Percentiles rank a stretch among this genome's conserved stretches.
These are phyloP conservation scores for Imleria badia DNA, from an alignment of 768 basidiomycete species.

Conservation along the genomic window DNA sequence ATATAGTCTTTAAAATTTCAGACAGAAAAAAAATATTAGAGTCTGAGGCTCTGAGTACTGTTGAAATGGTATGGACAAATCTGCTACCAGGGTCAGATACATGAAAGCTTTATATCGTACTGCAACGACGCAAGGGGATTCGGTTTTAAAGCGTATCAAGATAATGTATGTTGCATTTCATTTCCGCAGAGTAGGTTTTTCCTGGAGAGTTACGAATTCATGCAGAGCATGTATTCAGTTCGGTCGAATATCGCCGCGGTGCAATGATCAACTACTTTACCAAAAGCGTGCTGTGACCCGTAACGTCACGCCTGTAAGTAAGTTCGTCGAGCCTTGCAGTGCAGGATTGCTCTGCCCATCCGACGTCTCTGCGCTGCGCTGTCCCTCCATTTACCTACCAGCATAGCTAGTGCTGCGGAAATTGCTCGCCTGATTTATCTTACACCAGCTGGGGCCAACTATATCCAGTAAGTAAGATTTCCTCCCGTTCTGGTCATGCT, in stretches of 20 bases:
- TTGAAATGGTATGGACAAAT: neutral
- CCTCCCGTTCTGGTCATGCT: slow-evolving; percentile 1
- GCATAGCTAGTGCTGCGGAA: slow-evolving; percentile 3
- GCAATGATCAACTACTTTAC: slow-evolving; percentile 36
- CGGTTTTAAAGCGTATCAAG: neutral
- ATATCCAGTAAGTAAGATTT: slow-evolving; percentile 17
- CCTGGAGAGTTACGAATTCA: neutral
- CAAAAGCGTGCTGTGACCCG: slow-evolving; percentile 33
- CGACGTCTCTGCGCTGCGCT: slow-evolving; percentile 17
- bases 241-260: slow-evolving; percentile 14
- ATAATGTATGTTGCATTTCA: no score
- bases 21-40: neutral
- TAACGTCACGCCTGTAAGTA: slow-evolving; percentile 39
- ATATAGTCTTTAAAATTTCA: neutral
- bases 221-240: neutral
- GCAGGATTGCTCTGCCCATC: slow-evolving; percentile 27
- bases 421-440: slow-evolving; percentile 12
- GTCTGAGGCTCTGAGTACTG: no score
- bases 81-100: neutral
- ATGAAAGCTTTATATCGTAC: neutral
- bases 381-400: slow-evolving; percentile 8
- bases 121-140: neutral
- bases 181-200: neutral
- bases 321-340: slow-evolving; percentile 32
- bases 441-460: slow-evolving; percentile 1